Evolutionary conservation across 345 rosid genomes (phyloP).

Genomic region (Arabis hirsuta): DNA sequence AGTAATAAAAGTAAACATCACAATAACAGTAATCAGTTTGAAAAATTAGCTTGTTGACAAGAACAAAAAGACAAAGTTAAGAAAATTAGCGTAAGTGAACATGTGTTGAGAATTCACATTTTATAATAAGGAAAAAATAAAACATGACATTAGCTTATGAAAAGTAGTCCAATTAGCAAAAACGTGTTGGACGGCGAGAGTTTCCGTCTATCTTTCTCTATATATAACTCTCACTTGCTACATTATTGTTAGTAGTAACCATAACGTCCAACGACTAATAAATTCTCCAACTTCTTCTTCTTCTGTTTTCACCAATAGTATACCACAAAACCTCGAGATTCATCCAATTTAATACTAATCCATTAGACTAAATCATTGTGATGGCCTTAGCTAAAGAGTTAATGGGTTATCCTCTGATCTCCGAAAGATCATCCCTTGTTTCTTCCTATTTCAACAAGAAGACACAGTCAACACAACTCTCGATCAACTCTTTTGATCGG

Average conservation of each 20-base stretch:
- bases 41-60: slow-evolving; percentile 3
- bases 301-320: not conserved
- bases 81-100: not conserved
- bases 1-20: not conserved
- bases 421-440: slow-evolving; percentile 41
- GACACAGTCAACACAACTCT: slow-evolving; percentile 4
- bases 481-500: slow-evolving; percentile 26
- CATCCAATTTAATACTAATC: not conserved
- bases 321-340: slow-evolving; percentile 15
- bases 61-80: not conserved
- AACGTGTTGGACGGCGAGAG: slow-evolving; percentile 82
- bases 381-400: slow-evolving; percentile 78
- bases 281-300: slow-evolving; percentile 11
- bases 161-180: slow-evolving; percentile 42
- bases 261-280: not conserved
- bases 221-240: not conserved
- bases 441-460: slow-evolving; percentile 27
- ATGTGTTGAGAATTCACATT: slow-evolving; percentile 28
- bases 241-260: not conserved
- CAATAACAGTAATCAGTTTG: slow-evolving; percentile 20
- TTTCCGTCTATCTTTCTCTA: not conserved
- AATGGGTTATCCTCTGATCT: slow-evolving; percentile 52
- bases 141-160: slow-evolving; percentile 20
- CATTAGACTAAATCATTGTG: not conserved
- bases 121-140: not conserved